These are phyloP conservation scores for Kuraishia borneana DNA, from an alignment of 805 yeast species.

Conservation along the genomic window DNA sequence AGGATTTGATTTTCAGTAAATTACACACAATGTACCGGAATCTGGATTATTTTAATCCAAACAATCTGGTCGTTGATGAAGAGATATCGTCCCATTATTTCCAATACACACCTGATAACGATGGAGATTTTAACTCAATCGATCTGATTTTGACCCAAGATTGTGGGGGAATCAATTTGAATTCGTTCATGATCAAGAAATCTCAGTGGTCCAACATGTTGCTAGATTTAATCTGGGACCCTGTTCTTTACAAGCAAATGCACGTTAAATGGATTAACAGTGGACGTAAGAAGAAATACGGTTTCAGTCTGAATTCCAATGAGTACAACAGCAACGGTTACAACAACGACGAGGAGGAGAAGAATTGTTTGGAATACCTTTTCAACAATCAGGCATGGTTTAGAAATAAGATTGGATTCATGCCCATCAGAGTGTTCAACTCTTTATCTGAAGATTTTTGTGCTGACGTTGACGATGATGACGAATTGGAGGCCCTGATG, in stretches of 20 bases:
- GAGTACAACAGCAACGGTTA: conserved; percentile 23
- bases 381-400: conserved; percentile 26
- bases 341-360: conserved; percentile 24
- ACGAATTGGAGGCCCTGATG: conserved; percentile 10
- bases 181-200: conserved; percentile 26
- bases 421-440: conserved; percentile 25
- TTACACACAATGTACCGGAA: conserved; percentile 20
- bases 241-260: conserved; percentile 24
- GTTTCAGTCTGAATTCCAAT: conserved; percentile 15
- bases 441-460: conserved; percentile 27
- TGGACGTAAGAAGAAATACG: conserved; percentile 12
- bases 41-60: conserved; percentile 23
- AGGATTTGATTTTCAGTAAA: conserved; percentile 20
- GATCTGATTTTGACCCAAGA: conserved; percentile 27
- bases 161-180: conserved; percentile 29
- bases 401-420: conserved; percentile 25
- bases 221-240: conserved; percentile 28
- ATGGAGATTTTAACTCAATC: conserved; percentile 18
- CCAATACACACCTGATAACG: conserved; percentile 10
- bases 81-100: conserved; percentile 8
- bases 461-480: conserved; percentile 16
- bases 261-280: conserved; percentile 19
- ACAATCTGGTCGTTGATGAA: conserved; percentile 18
- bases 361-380: conserved; percentile 25
- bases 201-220: conserved; percentile 25